These are phyloP conservation scores for Psilocybe cyanescens DNA, from an alignment of 768 basidiomycete genomes.

Conservation along the genomic window DNA sequence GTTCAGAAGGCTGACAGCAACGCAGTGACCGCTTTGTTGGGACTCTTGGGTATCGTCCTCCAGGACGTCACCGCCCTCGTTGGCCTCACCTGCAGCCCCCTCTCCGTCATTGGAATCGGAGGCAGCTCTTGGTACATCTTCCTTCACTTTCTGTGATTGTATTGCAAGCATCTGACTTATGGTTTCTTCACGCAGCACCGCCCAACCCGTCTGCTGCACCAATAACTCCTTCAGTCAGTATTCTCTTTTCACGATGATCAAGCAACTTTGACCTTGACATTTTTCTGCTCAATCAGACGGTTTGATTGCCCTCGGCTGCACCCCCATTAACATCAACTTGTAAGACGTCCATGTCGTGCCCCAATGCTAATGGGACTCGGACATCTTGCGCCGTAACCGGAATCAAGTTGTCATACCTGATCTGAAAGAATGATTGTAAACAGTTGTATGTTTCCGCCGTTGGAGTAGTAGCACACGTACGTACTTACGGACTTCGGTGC, in stretches of 20 bases:
- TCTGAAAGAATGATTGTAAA: not conserved
- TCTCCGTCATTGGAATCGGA: conserved; percentile 19
- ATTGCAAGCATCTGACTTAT: not conserved
- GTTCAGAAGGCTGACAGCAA: conserved; percentile 6
- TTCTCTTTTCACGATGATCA: not conserved
- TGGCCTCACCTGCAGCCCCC: conserved; percentile 23
- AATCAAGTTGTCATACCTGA: not conserved
- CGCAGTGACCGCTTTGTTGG: conserved; percentile 16
- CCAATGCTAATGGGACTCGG: not conserved
- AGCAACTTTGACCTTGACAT: not conserved
- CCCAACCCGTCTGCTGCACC: conserved; percentile 30
- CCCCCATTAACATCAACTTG: conserved; percentile 29
- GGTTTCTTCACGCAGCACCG: conserved; percentile 10
- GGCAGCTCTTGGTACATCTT: conserved; percentile 17
- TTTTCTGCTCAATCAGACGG: conserved; percentile 15
- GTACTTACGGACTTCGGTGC: not conserved
- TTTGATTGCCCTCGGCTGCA: conserved; percentile 32
- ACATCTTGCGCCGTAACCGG: not conserved
- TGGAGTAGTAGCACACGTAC: not conserved
- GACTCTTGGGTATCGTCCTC: conserved; percentile 21
- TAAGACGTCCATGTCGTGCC: conserved; percentile 6
- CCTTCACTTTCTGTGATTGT: not conserved
- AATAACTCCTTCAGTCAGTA: conserved; percentile 28
- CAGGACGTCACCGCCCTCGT: conserved; percentile 16
- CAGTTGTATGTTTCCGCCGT: not conserved